Conservation (phyloP, 1,284 basidiomycete species). For the Ganoderma sp. region DNA sequence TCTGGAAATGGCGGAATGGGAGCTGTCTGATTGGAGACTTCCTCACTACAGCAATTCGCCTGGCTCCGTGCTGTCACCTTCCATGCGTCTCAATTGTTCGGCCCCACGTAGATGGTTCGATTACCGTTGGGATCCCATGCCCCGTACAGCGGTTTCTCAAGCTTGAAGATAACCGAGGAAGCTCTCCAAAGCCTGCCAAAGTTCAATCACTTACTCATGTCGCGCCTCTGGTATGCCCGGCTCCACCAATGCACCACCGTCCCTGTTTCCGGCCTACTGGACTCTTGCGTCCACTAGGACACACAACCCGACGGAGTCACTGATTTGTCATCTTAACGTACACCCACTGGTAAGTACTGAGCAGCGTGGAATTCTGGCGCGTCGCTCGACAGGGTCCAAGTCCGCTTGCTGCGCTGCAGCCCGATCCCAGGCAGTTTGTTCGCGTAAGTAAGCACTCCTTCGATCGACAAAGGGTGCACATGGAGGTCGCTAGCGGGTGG, state of each 20-base stretch:
- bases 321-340: neutral
- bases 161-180: neutral
- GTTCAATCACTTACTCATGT: neutral
- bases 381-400: neutral
- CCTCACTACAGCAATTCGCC: neutral
- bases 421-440: neutral
- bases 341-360: neutral
- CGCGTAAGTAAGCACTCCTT: neutral
- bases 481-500: neutral
- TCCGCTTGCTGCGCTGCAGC: neutral
- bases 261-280: neutral
- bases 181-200: neutral
- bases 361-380: neutral
- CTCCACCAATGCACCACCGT: neutral
- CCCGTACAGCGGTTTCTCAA: neutral
- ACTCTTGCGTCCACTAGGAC: neutral
- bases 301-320: neutral
- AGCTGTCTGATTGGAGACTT: neutral
- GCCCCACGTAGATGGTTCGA: constrained; percentile 1
- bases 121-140: neutral
- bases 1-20: neutral
- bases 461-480: neutral
- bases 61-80: neutral
- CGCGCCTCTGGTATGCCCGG: neutral
- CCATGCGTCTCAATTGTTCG: neutral